Evolutionary conservation across 176 grass and related monocot species (phyloP), one percentile per base, ranked within the genome.

Genomic region (Thalia dealbata): DNA sequence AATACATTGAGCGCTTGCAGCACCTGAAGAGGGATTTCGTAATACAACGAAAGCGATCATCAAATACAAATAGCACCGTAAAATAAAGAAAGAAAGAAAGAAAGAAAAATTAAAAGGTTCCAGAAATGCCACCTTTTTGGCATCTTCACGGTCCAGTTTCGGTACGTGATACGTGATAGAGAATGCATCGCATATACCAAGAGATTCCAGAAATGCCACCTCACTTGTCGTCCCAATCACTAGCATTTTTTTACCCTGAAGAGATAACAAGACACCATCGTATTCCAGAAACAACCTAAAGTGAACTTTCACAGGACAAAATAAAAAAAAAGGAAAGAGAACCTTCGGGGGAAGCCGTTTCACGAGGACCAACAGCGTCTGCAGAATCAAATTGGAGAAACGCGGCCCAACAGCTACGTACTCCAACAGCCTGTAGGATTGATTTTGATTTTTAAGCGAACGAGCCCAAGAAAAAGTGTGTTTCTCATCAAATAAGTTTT

Each of bases 291-390:
- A 13, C 6, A 48, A 48, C 42, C 9, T 44, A 44, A 9, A 4
- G 42, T n/a, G n/a, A n/a, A n/a, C n/a, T 4, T 44, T 44, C 42
- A 4, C 3, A n/a, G n/a, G n/a, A 38, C 32, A 38, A 38, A 38
- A 38, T 1, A 38, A 19, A 55, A 58, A 56, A 51, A 29, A 32
- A 61, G 23, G 73, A 60, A 21, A 64, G 3, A 15, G 18, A 80
- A 87, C 89, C 85, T 99, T 93, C 3, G 95, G 90, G 76, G 95
- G 95, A 83, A 99, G 81, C 79, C 87, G 88, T 71, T 93, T 99
- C 71, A 99, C 87, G 50, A 93, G 90, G 43, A 91, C 90, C 63
- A 93, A 55, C 51, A 99, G 86, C 21, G 90, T 99, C 80, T 92
- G 87, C 55, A 82, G 93, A 62, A 99, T 93, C 74, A 87, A 61